A percentile compares a stretch with the other conserved stretches of the same genome.
Evolutionary conservation across 192 early-diverging fungal species (phyloP).

Genomic region (Coemansia sp.): DNA sequence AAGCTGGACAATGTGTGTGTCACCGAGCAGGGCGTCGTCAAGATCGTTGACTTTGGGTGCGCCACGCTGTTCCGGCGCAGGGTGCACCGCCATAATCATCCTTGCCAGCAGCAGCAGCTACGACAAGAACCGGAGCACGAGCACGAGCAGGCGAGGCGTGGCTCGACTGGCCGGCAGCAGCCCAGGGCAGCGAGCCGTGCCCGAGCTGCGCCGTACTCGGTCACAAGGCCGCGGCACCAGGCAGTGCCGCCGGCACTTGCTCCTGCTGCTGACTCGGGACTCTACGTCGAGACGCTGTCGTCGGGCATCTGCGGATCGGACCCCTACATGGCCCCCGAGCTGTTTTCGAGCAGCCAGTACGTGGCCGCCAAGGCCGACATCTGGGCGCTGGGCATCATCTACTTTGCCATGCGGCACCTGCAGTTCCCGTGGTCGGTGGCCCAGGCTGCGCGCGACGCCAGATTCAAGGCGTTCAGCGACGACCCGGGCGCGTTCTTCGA

Average conservation of each 20-base stretch:
- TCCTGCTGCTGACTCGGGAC: not conserved
- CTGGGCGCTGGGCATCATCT: slow-evolving; percentile 87
- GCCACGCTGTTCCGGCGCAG: slow-evolving; percentile 42
- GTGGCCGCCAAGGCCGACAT: slow-evolving; percentile 78
- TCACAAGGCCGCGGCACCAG: slow-evolving; percentile 9
- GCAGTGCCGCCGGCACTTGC: not conserved
- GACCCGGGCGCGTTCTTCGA: slow-evolving; percentile 19
- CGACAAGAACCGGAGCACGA: not conserved
- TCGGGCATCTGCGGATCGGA: slow-evolving; percentile 81
- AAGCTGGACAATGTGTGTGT: slow-evolving; percentile 91
- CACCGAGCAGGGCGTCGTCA: slow-evolving; percentile 61
- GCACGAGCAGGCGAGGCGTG: too few relatives aligned
- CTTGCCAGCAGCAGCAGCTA: slow-evolving; percentile 5
- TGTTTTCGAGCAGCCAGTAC: slow-evolving; percentile 58
- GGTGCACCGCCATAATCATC: slow-evolving; percentile 18
- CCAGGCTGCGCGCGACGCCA: slow-evolving; percentile 27
- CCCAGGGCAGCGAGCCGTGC: slow-evolving; percentile 2
- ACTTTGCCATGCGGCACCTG: slow-evolving; percentile 62
- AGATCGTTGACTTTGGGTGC: slow-evolving; percentile 85
- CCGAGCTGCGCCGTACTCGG: slow-evolving; percentile 24
- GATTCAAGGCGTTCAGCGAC: slow-evolving; percentile 19
- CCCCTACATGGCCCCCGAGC: slow-evolving; percentile 94
- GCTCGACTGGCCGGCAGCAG: not conserved
- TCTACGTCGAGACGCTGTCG: slow-evolving; percentile 38
- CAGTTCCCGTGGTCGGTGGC: slow-evolving; percentile 67